Evolutionary conservation across 2,329 filamentous ascomycete species (phyloP).

Genomic region (Scorias spongiosa): DNA sequence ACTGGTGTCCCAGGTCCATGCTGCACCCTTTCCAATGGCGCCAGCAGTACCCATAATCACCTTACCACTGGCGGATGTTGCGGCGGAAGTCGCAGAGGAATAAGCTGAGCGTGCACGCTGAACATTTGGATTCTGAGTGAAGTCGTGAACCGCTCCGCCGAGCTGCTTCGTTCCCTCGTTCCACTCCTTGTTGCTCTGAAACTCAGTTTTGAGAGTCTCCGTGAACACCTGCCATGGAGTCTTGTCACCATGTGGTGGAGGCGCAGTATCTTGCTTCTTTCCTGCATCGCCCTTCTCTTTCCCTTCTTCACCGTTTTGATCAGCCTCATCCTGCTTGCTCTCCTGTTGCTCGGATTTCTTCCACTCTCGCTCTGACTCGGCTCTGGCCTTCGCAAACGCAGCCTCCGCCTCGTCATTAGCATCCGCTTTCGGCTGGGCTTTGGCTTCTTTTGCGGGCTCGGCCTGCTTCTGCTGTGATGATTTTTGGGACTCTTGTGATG

Average conservation of each 20-base stretch:
- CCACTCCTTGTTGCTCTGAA: conserved; percentile 97
- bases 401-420: conserved; percentile 18
- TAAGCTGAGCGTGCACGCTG: conserved; percentile 76
- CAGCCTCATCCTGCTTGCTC: conserved; percentile 13
- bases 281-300: conserved; percentile 33
- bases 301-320: conserved; percentile 28
- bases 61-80: conserved; percentile 60
- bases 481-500: conserved; percentile 25
- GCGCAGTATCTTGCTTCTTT: conserved; percentile 50
- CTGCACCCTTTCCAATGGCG: conserved; percentile 76
- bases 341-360: conserved; percentile 29
- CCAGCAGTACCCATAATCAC: conserved; percentile 76
- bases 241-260: conserved; percentile 95
- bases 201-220: conserved; percentile 86
- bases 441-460: conserved; percentile 8
- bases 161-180: conserved; percentile 96
- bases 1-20: conserved; percentile 93
- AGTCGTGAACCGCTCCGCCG: conserved; percentile 74
- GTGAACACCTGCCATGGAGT: conserved; percentile 98
- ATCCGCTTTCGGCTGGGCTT: conserved; percentile 14
- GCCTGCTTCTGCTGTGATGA: conserved; percentile 15
- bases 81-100: conserved; percentile 68
- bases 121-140: conserved; percentile 84
- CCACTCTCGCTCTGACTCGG: conserved; percentile 27
- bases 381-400: conserved; percentile 19